Base-by-base conservation (phyloP, 805 yeast genomes). In the Candida khao-thaluensis region DNA sequence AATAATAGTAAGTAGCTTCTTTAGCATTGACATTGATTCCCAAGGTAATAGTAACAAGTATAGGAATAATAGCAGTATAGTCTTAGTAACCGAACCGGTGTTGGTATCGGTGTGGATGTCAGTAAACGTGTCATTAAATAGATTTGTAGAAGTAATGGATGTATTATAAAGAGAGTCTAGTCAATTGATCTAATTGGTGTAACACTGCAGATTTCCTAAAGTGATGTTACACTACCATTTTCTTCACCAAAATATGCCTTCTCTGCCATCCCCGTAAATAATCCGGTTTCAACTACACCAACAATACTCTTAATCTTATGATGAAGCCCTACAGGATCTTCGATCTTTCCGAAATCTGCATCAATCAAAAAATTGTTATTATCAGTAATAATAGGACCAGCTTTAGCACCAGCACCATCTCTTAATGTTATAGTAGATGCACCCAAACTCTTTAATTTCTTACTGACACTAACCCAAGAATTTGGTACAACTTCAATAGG, bases 311-410 rank as follows among this genome's bases (percentile, higher is more conserved):
- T 88, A 60, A 93, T 80, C 51, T 77, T 60, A 24, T 57, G 45
- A 59, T 90, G 90, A 50, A 93, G 74, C 25, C 46, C 50, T 11
- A 39, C 52, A 4, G 79, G 77, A 38, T 72, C 59, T 30, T 69
- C 60, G 37, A 93, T 79, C 44, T 75, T 77, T 30, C 95, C 97
- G 56, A 93, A 91, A 57, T 89, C 87, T 22, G 96, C 95, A 63
- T 93, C 99, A 44, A 93, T 78, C 48, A 93, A 75, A 58, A 89
- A 87, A 62, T 90, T 93, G 62, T 90, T 89, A 66, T 93, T 93
- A 62, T 93, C 99, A 21, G 99, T 91, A 48, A 93, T 84, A 16
- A 89, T 82, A 8, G 99, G 98, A 18, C 99, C 99, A 7, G 99
- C 99, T 66, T 93, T 93, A 20, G 95, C 90, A 35, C 81, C 68